These are phyloP conservation scores for Cicer pinnatifidum DNA, from an alignment of 306 rosid species.

Conservation along the genomic window DNA sequence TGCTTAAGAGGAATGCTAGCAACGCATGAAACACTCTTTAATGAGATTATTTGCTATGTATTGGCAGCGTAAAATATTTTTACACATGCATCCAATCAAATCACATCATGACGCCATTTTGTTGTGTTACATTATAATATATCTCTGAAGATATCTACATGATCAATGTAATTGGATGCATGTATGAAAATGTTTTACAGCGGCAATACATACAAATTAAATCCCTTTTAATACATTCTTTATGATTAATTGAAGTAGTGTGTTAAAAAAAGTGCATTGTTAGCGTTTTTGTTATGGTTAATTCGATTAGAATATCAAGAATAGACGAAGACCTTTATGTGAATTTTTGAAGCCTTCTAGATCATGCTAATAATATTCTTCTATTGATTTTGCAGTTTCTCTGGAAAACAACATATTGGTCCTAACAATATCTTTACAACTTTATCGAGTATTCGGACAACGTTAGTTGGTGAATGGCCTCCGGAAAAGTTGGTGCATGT, in stretches of 20 bases:
- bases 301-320: conserved; percentile 7
- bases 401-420: conserved; percentile 73
- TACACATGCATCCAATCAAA: not conserved
- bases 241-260: not conserved
- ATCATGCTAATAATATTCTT: conserved; percentile 22
- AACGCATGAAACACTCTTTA: not conserved
- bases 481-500: conserved; percentile 90
- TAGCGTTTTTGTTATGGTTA: not conserved
- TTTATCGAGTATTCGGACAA: conserved; percentile 68
- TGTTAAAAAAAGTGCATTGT: not conserved
- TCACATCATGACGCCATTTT: not conserved
- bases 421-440: conserved; percentile 59
- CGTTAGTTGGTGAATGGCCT: conserved; percentile 92
- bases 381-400: conserved; percentile 58
- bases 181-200: not conserved
- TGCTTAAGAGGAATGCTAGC: not conserved
- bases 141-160: too few species aligned
- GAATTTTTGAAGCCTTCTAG: conserved; percentile 1
- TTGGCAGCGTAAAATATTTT: too few species aligned
- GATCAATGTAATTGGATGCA: not conserved
- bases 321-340: not conserved
- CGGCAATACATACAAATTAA: not conserved
- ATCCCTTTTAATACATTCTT: not conserved
- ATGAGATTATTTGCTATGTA: too few species aligned
- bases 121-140: not conserved